Evolutionary conservation across 1,284 basidiomycete genomes (phyloP).

Genomic region (Marasmius fiardii): DNA sequence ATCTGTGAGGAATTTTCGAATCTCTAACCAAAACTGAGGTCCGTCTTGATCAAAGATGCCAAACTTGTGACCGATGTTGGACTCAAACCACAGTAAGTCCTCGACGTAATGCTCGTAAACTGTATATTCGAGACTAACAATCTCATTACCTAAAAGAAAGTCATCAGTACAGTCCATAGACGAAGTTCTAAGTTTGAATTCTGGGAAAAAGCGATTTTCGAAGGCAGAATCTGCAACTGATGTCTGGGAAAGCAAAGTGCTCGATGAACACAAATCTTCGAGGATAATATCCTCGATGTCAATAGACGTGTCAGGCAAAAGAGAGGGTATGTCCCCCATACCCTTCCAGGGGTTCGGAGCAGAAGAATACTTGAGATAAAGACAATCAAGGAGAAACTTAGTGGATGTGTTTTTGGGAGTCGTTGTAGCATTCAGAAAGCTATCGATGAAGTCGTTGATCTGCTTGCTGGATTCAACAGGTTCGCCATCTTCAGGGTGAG

Average conservation of each 20-base stretch:
- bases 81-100: background rate
- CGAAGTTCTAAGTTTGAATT: background rate
- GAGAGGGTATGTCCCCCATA: too few relatives aligned
- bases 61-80: background rate
- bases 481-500: constrained; percentile 10
- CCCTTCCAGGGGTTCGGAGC: too few relatives aligned
- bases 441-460: constrained; percentile 17
- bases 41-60: constrained; percentile 14
- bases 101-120: background rate
- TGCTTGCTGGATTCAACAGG: constrained; percentile 16
- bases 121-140: background rate
- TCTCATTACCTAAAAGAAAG: constrained; percentile 4
- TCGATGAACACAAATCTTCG: too few relatives aligned
- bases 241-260: too few relatives aligned
- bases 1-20: constrained; percentile 9
- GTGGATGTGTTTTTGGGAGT: too few relatives aligned
- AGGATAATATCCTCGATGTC: too few relatives aligned
- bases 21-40: constrained; percentile 10
- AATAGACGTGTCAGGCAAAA: too few relatives aligned
- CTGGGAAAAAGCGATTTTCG: background rate
- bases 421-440: background rate
- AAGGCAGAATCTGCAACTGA: background rate
- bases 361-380: too few relatives aligned
- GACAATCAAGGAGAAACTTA: too few relatives aligned
- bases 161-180: background rate